Evolutionary conservation across 2,329 filamentous ascomycete genomes (phyloP), one percentile per base, ranked within the genome.

Genomic region (Aspergillus fischeri): DNA sequence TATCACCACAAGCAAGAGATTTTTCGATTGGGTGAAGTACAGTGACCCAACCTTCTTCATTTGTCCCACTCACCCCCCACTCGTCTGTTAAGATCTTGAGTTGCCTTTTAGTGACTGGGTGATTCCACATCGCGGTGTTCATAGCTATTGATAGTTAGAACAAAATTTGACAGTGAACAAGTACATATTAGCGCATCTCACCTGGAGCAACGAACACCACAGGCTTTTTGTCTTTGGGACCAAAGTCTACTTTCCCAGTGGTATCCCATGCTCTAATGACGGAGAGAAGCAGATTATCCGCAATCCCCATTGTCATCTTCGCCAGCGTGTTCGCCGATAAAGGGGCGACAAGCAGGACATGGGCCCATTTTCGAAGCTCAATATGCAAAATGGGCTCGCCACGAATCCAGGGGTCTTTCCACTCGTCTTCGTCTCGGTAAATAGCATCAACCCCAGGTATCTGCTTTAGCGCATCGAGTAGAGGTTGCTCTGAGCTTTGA

Each of bases 101-200:
- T 62, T 96, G 91, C 61, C 83, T 85, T 51, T 76, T 80, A 1
- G 92, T 96, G 49, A 96, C 78, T 1, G 92, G 92, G 70, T 97
- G 91, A 55, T 81, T 79, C 88, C 90, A 96, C 92, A 96, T 96
- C 3, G 87, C 86, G 25, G 86, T 91, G 72, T 97, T 96, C 91
- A 96, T 96, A 29, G 89, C 86, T 47, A 25, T 25, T 47, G 44
- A 47, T 47, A 11, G 21, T 47, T 38, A 38, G 32, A 17, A 38
- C 14, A 17, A 17, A 7, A 38, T 17, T 38, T 38, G 32, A 7
- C 32, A 17, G 14, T 38, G 32, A 38, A 17, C 14, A 17, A 17
- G 17, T 7, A 17, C 17, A 38, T 17, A 17, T 7, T 38, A 3
- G 3, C 2, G 14, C 14, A 24, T 14, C 44, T 47, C 21, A 47